Evolutionary conservation across 2,329 filamentous ascomycete genomes (phyloP).

Genomic region (Botrytis aclada): DNA sequence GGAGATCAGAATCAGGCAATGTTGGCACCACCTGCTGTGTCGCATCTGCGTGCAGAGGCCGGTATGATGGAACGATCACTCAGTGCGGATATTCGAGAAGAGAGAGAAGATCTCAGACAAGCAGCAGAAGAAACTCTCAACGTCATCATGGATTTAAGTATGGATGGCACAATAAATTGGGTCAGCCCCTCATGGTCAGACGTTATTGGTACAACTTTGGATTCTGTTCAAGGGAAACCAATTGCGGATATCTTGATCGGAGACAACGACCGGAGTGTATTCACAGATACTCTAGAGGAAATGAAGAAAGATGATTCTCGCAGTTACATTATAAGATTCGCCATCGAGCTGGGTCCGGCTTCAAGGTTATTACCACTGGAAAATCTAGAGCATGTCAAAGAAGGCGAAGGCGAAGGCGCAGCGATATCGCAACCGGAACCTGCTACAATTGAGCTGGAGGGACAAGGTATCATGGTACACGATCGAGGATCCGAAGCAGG

Average conservation of each 20-base stretch:
- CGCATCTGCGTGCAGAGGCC: conserved; percentile 34
- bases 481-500: conserved; percentile 81
- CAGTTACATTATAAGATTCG: conserved; percentile 85
- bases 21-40: conserved; percentile 37
- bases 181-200: conserved; percentile 95
- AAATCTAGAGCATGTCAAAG: conserved; percentile 33
- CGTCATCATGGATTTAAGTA: conserved; percentile 88
- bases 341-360: conserved; percentile 64
- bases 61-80: conserved; percentile 61
- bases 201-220: conserved; percentile 76
- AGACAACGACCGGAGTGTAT: conserved; percentile 70
- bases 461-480: conserved; percentile 97
- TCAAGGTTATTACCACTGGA: conserved; percentile 58
- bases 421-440: conserved; percentile 40
- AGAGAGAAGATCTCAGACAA: conserved; percentile 89
- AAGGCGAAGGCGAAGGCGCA: conserved; percentile 33
- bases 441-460: conserved; percentile 75
- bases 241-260: conserved; percentile 77
- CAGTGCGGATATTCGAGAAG: conserved; percentile 87
- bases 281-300: conserved; percentile 77
- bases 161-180: conserved; percentile 90
- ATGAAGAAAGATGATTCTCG: conserved; percentile 92
- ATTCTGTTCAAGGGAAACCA: conserved; percentile 69
- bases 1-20: conserved; percentile 27
- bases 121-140: conserved; percentile 96